Evolutionary conservation across 1,284 basidiomycete species (phyloP).

Genomic region (Sporisorium scitamineum): DNA sequence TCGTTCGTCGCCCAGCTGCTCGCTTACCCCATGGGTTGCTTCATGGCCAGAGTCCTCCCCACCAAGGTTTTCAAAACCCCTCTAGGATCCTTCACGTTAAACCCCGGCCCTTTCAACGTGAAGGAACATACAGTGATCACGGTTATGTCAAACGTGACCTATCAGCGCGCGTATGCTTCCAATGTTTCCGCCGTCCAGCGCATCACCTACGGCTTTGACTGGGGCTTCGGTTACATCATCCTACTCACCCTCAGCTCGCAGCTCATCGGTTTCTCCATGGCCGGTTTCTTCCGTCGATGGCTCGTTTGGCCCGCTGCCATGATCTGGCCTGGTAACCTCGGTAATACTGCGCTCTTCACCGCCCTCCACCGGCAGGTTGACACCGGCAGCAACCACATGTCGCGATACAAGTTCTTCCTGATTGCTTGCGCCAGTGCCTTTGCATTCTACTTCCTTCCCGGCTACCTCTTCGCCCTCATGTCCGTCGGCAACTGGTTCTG

Average conservation of each 20-base stretch:
- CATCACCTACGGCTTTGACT: constrained; percentile 48
- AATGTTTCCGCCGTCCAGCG: constrained; percentile 64
- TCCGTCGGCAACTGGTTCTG: constrained; percentile 62
- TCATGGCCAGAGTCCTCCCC: constrained; percentile 55
- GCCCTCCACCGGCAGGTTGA: constrained; percentile 57
- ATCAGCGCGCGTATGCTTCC: constrained; percentile 68
- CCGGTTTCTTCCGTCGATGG: constrained; percentile 59
- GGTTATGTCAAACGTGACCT: constrained; percentile 71
- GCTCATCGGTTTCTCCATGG: constrained; percentile 63
- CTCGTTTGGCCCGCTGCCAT: constrained; percentile 65
- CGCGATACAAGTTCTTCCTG: constrained; percentile 58
- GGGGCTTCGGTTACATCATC: constrained; percentile 71
- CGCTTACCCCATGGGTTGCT: constrained; percentile 56
- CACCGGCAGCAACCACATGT: constrained; percentile 71
- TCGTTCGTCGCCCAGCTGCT: constrained; percentile 58
- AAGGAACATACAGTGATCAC: constrained; percentile 65
- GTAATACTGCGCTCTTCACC: constrained; percentile 58
- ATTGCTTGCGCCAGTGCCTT: constrained; percentile 48
- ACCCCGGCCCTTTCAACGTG: constrained; percentile 66
- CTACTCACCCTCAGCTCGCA: constrained; percentile 71
- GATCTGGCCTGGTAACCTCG: constrained; percentile 64
- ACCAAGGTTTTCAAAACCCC: constrained; percentile 49
- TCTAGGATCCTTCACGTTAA: constrained; percentile 54
- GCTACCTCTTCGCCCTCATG: constrained; percentile 60
- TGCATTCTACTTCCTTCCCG: constrained; percentile 62